Evolutionary conservation across 345 rosid species (phyloP).

Genomic region (Syzygium oleosum): DNA sequence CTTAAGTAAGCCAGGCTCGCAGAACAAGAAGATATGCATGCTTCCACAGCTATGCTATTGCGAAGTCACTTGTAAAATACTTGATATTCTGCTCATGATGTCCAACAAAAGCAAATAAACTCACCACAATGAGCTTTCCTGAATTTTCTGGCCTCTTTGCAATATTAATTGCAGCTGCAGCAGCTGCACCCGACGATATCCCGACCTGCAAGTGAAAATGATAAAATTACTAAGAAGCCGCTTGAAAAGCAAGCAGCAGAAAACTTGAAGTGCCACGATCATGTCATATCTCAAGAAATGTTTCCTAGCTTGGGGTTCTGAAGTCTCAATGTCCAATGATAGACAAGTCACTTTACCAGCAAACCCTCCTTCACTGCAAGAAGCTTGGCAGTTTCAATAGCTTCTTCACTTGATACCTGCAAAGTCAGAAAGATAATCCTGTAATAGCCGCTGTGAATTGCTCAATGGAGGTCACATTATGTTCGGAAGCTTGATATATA

Average conservation of each 20-base stretch:
- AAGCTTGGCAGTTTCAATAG: constrained; percentile 68
- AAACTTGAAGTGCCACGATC: neutral
- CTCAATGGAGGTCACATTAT: neutral
- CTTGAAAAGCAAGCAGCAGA: no score
- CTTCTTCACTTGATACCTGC: constrained; percentile 73
- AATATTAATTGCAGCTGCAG: constrained; percentile 67
- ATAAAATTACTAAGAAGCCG: neutral
- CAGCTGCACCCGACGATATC: constrained; percentile 84
- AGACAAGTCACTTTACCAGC: constrained; percentile 37
- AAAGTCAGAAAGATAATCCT: neutral
- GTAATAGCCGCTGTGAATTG: neutral
- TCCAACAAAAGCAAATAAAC: constrained; percentile 5
- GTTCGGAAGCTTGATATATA: neutral
- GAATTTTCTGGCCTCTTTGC: constrained; percentile 80
- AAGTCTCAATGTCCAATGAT: neutral
- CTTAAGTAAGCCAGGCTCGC: neutral
- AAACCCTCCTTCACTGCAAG: constrained; percentile 75
- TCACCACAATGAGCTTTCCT: constrained; percentile 78
- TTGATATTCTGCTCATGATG: neutral
- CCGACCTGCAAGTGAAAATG: constrained; percentile 45
- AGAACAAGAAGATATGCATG: neutral
- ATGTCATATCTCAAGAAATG: neutral
- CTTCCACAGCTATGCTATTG: neutral
- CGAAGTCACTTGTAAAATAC: neutral
- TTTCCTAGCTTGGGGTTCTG: neutral